Conservation (phyloP, 2,329 filamentous ascomycete species). For the Colletotrichum higginsianum region DNA sequence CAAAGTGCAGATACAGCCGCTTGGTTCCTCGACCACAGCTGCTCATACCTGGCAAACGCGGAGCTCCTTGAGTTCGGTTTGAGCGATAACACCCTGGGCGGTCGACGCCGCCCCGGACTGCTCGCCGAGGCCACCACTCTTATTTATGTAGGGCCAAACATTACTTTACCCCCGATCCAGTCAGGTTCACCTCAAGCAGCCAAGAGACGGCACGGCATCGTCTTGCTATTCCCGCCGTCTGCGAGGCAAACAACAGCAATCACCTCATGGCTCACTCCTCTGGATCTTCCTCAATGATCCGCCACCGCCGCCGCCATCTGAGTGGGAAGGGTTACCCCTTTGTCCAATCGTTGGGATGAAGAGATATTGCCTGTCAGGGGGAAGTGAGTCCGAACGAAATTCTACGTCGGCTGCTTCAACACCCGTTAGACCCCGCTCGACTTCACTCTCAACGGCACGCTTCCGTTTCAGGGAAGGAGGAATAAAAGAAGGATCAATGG, state of each 20-base stretch:
- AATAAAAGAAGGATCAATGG: neutral
- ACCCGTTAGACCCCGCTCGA: slow-evolving; percentile 6
- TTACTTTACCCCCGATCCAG: slow-evolving; percentile 4
- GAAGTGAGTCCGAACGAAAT: slow-evolving; percentile 9
- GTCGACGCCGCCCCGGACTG: neutral
- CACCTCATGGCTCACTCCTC: neutral
- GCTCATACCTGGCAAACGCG: slow-evolving; percentile 1
- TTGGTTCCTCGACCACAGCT: neutral
- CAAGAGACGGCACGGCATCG: slow-evolving; percentile 13
- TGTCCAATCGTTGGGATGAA: slow-evolving; percentile 1
- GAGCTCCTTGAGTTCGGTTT: neutral
- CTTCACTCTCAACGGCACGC: slow-evolving; percentile 12
- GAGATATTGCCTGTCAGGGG: neutral
- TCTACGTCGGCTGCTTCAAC: slow-evolving; percentile 7
- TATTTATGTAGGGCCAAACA: slow-evolving; percentile 1
- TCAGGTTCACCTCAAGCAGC: slow-evolving; percentile 16
- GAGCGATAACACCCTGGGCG: slow-evolving; percentile 1
- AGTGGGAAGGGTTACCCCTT: neutral
- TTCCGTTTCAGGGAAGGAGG: slow-evolving; percentile 26
- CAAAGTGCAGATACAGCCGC: neutral
- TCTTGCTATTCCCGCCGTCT: slow-evolving; percentile 4
- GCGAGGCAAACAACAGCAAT: slow-evolving; percentile 4
- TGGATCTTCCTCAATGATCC: slow-evolving; percentile 14
- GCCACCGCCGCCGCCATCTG: neutral
- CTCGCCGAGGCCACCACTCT: slow-evolving; percentile 5